Conservation (phyloP, 345 rosid genomes). For the Reutealis trisperma region DNA sequence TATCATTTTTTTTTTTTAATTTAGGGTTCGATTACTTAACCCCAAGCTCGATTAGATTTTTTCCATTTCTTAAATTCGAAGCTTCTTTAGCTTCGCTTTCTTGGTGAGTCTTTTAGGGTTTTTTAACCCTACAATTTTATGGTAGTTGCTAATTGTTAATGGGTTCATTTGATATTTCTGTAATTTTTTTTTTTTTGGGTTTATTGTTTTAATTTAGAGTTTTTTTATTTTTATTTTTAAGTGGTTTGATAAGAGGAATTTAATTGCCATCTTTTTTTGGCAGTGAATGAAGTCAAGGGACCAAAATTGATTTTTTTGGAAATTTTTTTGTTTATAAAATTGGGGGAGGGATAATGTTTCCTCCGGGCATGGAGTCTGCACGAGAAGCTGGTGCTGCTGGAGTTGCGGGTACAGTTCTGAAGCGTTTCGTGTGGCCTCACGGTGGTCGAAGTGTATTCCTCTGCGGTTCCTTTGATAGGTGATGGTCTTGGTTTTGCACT, state of each 20-base stretch:
- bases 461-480: conserved; percentile 38
- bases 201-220: not conserved
- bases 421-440: conserved; percentile 35
- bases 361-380: conserved; percentile 25
- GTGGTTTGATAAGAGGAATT: not conserved
- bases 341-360: conserved; percentile 8
- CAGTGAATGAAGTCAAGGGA: conserved; percentile 16
- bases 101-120: not conserved
- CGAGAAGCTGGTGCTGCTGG: conserved; percentile 26
- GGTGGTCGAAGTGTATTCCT: conserved; percentile 36
- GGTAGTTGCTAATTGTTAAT: not conserved
- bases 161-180: not conserved
- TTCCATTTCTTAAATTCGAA: not conserved
- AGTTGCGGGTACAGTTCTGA: conserved; percentile 23
- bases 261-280: not conserved
- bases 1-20: not conserved
- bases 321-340: not conserved
- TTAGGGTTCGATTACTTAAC: conserved; percentile 15
- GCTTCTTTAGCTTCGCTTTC: not conserved
- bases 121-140: not conserved
- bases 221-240: not conserved
- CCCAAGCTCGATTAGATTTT: not conserved
- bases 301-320: not conserved
- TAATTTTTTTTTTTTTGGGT: not conserved
- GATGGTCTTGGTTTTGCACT: not conserved